Evolutionary conservation across 2,329 filamentous ascomycete genomes (phyloP), one percentile per base, ranked within the genome.

Genomic region (Aspergillus floridensis): DNA sequence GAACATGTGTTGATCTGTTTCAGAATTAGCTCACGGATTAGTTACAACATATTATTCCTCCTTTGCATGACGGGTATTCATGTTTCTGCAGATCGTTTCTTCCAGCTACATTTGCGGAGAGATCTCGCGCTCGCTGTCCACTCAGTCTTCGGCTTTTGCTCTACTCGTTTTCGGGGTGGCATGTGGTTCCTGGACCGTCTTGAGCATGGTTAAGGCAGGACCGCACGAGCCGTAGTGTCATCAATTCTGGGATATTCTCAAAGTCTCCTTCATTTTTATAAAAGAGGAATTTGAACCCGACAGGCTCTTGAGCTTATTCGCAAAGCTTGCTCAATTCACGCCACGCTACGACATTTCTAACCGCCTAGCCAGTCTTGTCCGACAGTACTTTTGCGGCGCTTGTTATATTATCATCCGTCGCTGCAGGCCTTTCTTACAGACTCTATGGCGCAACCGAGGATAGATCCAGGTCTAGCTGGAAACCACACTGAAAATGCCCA

Each of bases 361-460:
- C 14, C 38, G 14, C 16, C 5, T 19, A 44, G 14, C 38, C 8
- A 44, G 6, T 19, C 38, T n/a, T 16, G 11, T 7, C 38, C 8
- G 6, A 44, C 14, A 44, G 38, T 44, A 16, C 16, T n/a, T 16
- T 19, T 7, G 14, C 38, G 16, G 14, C 31, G 31, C 19, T 48
- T 50, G 31, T 22, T 41, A 41, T 29, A 1, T 24, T 48, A 22
- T 49, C 35, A 21, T 24, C 38, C 31, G 10, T 22, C 19, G 32
- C 14, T 35, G 32, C 26, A 12, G 44, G 21, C 12, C 19, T 41
- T 48, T 22, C 35, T 31, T 8, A 35, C 24, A 16, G 54, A 8
- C 46, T 44, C 50, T 22, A 64, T 67, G 61, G 55, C 57, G 52
- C 48, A 51, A 10, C 50, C 57, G 56, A 56, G 53, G 44, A 57